Conservation (phyloP, 1,284 basidiomycete genomes). For the Melampsora allii-populina region DNA sequence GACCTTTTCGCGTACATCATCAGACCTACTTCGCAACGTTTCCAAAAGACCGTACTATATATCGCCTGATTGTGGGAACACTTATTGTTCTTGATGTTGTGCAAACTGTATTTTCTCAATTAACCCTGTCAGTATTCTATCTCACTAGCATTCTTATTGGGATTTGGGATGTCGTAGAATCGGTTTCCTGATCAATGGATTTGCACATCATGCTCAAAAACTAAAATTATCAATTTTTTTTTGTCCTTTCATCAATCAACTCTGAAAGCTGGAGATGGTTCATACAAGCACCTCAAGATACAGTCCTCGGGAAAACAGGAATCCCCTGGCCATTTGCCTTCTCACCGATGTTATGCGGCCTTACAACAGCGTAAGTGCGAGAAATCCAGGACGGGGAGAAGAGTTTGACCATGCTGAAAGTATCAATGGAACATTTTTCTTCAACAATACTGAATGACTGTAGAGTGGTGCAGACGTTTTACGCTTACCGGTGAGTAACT, state of each 20-base stretch:
- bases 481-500: slow-evolving; percentile 20
- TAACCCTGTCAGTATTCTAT: slow-evolving; percentile 19
- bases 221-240: too few species aligned
- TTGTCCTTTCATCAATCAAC: too few species aligned
- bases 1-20: background rate
- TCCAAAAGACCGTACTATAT: slow-evolving; percentile 22
- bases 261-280: too few species aligned
- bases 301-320: background rate
- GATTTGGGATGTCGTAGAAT: too few species aligned
- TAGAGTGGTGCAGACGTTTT: slow-evolving; percentile 34
- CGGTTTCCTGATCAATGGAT: too few species aligned
- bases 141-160: background rate
- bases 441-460: too few species aligned
- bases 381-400: too few species aligned
- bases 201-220: too few species aligned
- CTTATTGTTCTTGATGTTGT: slow-evolving; percentile 25
- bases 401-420: too few species aligned
- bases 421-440: too few species aligned
- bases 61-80: slow-evolving; percentile 19
- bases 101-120: slow-evolving; percentile 21
- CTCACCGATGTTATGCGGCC: slow-evolving; percentile 18
- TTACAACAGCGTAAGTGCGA: slow-evolving; percentile 16
- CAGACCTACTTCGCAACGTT: slow-evolving; percentile 38
- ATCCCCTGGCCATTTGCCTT: slow-evolving; percentile 29
- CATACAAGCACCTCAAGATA: too few species aligned